Evolutionary conservation across 352 stramenopile species (phyloP), one percentile per base, ranked within the genome.

Genomic region (Phytophthora colocasiae): DNA sequence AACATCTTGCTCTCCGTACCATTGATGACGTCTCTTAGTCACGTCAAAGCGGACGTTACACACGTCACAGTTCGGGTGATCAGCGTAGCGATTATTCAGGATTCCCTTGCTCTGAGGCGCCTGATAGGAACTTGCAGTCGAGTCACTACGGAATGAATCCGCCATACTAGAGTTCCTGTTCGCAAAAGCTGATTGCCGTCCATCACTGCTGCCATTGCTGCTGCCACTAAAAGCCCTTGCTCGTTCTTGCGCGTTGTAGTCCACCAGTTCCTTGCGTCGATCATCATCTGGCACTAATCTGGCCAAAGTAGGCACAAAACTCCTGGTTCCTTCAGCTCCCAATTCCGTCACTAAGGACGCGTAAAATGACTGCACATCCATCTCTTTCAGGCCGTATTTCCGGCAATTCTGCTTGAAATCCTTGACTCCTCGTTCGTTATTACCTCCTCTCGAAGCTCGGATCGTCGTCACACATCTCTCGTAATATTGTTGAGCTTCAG

Each of bases 321-420:
- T 58, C 6, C 66, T 59, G 1, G 79, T 76, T n/a, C 63, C 66
- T 27, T 87, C 69, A 0, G 44, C 52, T 1, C 82, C 82, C n/a
- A 91, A 44, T 19, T 89, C 77, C 0, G 51, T 43, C 26, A 88
- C 78, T 27, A 91, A 63, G 17, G 73, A 87, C 6, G 71, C 58
- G 63, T 91, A 84, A 32, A 91, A 91, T 0, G 57, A 43, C 38
- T 83, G 55, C 4, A 87, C 78, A 31, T 83, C 73, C 29, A 91
- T 87, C 55, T 89, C 66, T 27, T 82, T 73, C 4, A 89, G 67
- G 0, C 82, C 82, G 50, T 78, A 91, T 40, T 51, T 40, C 4
- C 74, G 68, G 74, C 82, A 91, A 61, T 91, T 89, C 54, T 84
- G 67, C 65, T 89, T 89, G 56, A 91, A 91, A 6, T 69, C 52